A percentile compares a stretch with the other conserved stretches of the same genome.
These are phyloP conservation scores for Acidomyces sp. DNA, from an alignment of 495 filamentous ascomycete genomes.

Conservation along the genomic window DNA sequence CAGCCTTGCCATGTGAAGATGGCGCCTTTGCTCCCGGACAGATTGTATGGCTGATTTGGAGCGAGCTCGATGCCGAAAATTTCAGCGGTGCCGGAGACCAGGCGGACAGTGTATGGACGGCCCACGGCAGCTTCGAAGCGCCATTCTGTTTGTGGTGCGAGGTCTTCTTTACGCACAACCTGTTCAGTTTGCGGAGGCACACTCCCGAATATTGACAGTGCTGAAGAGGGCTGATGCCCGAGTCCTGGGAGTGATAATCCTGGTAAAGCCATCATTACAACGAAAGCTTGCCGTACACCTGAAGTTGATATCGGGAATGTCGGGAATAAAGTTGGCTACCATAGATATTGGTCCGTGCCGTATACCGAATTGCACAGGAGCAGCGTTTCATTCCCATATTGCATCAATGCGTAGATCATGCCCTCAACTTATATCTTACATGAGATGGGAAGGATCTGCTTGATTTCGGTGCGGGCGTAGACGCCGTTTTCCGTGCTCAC, in stretches of 20 bases:
- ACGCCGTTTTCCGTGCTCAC: no score
- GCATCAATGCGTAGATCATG: no score
- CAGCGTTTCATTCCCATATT: no score
- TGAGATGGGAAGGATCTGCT: no score
- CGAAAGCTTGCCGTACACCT: not conserved
- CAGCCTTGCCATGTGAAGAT: conserved; percentile 90
- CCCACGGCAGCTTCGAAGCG: conserved; percentile 75
- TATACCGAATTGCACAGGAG: no score
- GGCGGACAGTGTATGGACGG: conserved; percentile 31
- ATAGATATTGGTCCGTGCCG: not conserved
- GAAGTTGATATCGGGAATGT: not conserved
- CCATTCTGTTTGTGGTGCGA: conserved; percentile 55
- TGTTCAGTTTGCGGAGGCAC: not conserved
- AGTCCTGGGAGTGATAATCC: conserved; percentile 17
- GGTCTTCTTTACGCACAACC: conserved; percentile 20
- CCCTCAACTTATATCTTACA: no score
- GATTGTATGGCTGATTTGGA: conserved; percentile 63
- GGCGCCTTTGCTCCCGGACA: conserved; percentile 69
- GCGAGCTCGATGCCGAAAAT: conserved; percentile 93
- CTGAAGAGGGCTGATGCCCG: conserved; percentile 1
- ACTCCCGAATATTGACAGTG: not conserved
- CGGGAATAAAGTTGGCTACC: not conserved
- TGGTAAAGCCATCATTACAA: conserved; percentile 13
- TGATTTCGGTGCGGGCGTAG: no score
- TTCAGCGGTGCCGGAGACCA: conserved; percentile 76